Evolutionary conservation across 106 monocot genomes (phyloP).

Genomic region (Acanthochlamys bracteata): DNA sequence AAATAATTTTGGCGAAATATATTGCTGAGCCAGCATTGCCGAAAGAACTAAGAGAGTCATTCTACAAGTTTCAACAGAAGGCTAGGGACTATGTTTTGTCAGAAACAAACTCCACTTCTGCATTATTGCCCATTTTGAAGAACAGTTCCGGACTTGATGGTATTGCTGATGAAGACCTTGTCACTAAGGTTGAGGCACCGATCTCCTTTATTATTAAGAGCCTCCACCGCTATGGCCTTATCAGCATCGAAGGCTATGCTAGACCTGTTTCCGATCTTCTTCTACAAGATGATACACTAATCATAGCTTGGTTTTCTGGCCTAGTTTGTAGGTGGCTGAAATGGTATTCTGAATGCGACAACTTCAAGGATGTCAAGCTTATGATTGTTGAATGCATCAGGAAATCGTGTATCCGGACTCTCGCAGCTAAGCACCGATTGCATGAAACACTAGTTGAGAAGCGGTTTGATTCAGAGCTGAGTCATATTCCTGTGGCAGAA

Average conservation of each 20-base stretch:
- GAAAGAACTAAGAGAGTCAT: slow-evolving; percentile 54
- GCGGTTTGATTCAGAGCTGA: slow-evolving; percentile 45
- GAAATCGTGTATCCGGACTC: slow-evolving; percentile 75
- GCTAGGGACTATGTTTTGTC: slow-evolving; percentile 51
- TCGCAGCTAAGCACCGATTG: slow-evolving; percentile 72
- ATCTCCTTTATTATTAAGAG: slow-evolving; percentile 30
- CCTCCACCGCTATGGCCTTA: slow-evolving; percentile 59
- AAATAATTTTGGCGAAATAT: slow-evolving; percentile 48
- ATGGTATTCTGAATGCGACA: slow-evolving; percentile 61
- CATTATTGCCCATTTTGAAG: slow-evolving; percentile 22
- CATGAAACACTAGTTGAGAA: slow-evolving; percentile 68
- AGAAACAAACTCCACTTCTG: slow-evolving; percentile 46
- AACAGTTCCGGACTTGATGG: background rate
- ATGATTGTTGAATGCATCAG: slow-evolving; percentile 45
- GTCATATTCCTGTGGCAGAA: slow-evolving; percentile 36
- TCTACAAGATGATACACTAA: slow-evolving; percentile 70
- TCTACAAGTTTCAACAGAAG: slow-evolving; percentile 58
- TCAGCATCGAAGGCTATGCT: slow-evolving; percentile 52
- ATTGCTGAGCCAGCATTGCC: slow-evolving; percentile 75
- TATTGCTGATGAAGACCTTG: background rate
- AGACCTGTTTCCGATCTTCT: slow-evolving; percentile 52
- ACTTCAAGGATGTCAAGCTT: slow-evolving; percentile 57
- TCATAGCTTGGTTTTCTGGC: slow-evolving; percentile 80
- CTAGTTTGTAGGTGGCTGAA: slow-evolving; percentile 62
- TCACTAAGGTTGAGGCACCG: slow-evolving; percentile 58